Conservation (phyloP, 2,329 filamentous ascomycete genomes). For the Zasmidium angulare region DNA sequence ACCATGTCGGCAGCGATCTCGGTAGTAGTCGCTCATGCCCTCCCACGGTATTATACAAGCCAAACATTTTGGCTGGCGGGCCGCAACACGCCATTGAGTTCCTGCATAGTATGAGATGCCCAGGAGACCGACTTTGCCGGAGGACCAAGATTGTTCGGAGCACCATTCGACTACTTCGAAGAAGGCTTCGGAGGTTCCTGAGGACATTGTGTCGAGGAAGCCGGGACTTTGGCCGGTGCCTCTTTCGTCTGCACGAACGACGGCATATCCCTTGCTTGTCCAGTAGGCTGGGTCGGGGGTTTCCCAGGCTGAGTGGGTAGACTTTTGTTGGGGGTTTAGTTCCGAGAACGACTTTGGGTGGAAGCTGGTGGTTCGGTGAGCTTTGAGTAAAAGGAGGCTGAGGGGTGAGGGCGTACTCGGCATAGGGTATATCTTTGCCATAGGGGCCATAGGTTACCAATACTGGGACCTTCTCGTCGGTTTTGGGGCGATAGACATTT, state of each 20-base stretch:
- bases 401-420: conserved; percentile 38
- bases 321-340: conserved; percentile 40
- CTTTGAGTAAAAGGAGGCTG: neutral
- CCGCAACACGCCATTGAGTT: conserved; percentile 44
- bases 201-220: conserved; percentile 46
- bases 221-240: conserved; percentile 39
- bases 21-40: conserved; percentile 48
- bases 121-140: conserved; percentile 44
- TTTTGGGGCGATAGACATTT: conserved; percentile 37
- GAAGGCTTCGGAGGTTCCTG: conserved; percentile 46
- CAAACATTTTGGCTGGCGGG: conserved; percentile 43
- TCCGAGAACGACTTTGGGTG: conserved; percentile 50
- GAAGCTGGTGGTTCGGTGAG: conserved; percentile 41
- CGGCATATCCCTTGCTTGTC: conserved; percentile 36
- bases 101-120: conserved; percentile 48
- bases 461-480: conserved; percentile 52
- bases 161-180: conserved; percentile 48
- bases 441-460: conserved; percentile 72
- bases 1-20: conserved; percentile 48
- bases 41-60: conserved; percentile 51
- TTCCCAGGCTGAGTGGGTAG: conserved; percentile 47
- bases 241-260: conserved; percentile 36
- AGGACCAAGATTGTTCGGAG: conserved; percentile 46
- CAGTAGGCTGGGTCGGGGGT: conserved; percentile 42
- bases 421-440: conserved; percentile 70